phyloP scores from a whole-genome alignment of 2,329 filamentous ascomycete genomes.

The Aspergillus terreus region DNA sequence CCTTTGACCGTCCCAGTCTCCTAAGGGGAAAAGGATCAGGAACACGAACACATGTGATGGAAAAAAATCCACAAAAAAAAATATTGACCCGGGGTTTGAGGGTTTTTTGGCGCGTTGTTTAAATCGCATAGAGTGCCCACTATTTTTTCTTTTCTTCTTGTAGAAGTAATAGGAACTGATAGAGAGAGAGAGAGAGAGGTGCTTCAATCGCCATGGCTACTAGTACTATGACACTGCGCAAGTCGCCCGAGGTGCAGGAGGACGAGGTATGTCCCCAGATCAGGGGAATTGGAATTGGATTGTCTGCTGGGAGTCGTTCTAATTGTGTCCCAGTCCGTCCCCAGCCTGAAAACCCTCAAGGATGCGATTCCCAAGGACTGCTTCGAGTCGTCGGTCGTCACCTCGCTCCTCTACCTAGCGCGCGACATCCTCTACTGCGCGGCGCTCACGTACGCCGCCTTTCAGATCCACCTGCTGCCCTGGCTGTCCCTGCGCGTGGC shows the following conservation, averaged over 20 bases:
- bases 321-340: slow-evolving; percentile 1
- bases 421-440: slow-evolving; percentile 53
- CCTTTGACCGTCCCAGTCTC: neutral
- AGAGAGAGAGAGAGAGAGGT: too few relatives aligned
- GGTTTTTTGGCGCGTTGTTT: neutral
- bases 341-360: slow-evolving; percentile 20
- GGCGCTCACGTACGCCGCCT: slow-evolving; percentile 48
- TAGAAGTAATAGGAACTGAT: too few relatives aligned
- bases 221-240: neutral
- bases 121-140: neutral
- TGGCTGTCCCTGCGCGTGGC: slow-evolving; percentile 42
- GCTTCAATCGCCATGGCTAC: neutral
- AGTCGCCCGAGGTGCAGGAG: neutral
- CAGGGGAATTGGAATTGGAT: neutral
- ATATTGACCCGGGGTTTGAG: too few relatives aligned
- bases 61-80: neutral
- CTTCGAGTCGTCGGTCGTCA: slow-evolving; percentile 54
- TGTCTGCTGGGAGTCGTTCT: neutral
- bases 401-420: slow-evolving; percentile 54
- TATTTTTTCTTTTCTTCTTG: neutral
- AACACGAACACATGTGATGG: neutral
- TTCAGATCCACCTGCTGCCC: slow-evolving; percentile 53
- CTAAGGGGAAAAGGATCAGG: neutral
- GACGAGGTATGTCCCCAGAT: neutral
- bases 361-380: slow-evolving; percentile 59